These are phyloP conservation scores for Monilinia fructicola DNA, from an alignment of 2,329 filamentous ascomycete species.

Conservation along the genomic window DNA sequence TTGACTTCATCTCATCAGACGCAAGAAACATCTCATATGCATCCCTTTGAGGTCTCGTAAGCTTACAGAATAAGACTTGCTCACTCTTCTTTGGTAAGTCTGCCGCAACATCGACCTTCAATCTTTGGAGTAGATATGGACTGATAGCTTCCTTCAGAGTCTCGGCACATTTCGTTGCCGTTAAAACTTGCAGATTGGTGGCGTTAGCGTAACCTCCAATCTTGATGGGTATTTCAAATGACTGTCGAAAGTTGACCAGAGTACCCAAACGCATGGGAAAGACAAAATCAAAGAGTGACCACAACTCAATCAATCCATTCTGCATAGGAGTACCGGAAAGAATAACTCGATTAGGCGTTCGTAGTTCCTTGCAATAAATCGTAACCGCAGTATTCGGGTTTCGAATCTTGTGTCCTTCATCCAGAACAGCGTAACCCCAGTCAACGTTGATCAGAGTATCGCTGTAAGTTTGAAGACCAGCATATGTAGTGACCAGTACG, in stretches of 20 bases:
- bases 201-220: constrained; percentile 94
- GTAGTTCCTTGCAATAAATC: constrained; percentile 89
- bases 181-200: constrained; percentile 90
- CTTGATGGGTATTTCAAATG: constrained; percentile 92
- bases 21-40: constrained; percentile 79
- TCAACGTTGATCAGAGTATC: constrained; percentile 77
- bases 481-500: constrained; percentile 92
- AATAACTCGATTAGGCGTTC: constrained; percentile 87
- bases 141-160: constrained; percentile 92
- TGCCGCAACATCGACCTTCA: constrained; percentile 90
- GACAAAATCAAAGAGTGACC: constrained; percentile 97
- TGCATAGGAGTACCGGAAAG: constrained; percentile 97
- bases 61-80: constrained; percentile 91
- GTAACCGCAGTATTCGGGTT: constrained; percentile 96
- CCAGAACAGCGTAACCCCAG: constrained; percentile 92
- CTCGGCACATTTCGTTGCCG: constrained; percentile 89
- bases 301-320: constrained; percentile 91
- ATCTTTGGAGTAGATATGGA: constrained; percentile 85
- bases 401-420: constrained; percentile 97
- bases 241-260: constrained; percentile 81
- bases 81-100: constrained; percentile 95
- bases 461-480: constrained; percentile 89
- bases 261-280: constrained; percentile 95
- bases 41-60: constrained; percentile 75
- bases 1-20: constrained; percentile 83